Conservation (phyloP, 2,329 filamentous ascomycete genomes). For the Zymoseptoria passerinii region DNA sequence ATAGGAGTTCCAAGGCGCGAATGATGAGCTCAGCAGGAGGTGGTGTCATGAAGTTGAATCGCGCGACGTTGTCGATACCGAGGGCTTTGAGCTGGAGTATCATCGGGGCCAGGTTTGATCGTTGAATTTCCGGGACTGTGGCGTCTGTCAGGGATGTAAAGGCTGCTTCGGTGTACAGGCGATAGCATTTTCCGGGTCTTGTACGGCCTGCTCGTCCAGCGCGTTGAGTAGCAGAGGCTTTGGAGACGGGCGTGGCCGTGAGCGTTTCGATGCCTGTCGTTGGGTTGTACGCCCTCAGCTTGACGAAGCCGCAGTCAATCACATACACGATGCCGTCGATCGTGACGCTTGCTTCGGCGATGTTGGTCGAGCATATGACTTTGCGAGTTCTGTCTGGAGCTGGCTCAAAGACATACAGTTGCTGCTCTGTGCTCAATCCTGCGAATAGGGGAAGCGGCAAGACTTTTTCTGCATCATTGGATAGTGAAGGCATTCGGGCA, state of each 20-base stretch:
- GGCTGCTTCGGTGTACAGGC: constrained; percentile 74
- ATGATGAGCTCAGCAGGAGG: constrained; percentile 79
- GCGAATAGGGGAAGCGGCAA: constrained; percentile 77
- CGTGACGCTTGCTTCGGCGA: constrained; percentile 91
- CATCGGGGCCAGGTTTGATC: constrained; percentile 80
- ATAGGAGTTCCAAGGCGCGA: constrained; percentile 80
- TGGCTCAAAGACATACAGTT: constrained; percentile 90
- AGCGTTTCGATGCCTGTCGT: constrained; percentile 79
- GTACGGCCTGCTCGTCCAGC: constrained; percentile 86
- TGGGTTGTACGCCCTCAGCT: constrained; percentile 78
- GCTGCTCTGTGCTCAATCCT: constrained; percentile 79
- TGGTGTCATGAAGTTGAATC: constrained; percentile 80
- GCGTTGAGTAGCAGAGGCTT: constrained; percentile 85
- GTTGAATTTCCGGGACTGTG: constrained; percentile 83
- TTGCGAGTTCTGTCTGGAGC: constrained; percentile 76
- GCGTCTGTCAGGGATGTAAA: constrained; percentile 59
- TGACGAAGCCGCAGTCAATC: constrained; percentile 83
- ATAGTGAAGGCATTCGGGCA: constrained; percentile 59
- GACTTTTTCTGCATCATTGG: constrained; percentile 51
- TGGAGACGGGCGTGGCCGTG: constrained; percentile 72
- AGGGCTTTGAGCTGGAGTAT: constrained; percentile 89
- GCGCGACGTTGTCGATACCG: constrained; percentile 86
- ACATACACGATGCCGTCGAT: constrained; percentile 90
- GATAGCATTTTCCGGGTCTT: constrained; percentile 84
- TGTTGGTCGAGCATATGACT: constrained; percentile 89